These are phyloP conservation scores for Pseudogymnoascus sp. DNA, from an alignment of 2,329 filamentous ascomycete genomes.

Conservation along the genomic window DNA sequence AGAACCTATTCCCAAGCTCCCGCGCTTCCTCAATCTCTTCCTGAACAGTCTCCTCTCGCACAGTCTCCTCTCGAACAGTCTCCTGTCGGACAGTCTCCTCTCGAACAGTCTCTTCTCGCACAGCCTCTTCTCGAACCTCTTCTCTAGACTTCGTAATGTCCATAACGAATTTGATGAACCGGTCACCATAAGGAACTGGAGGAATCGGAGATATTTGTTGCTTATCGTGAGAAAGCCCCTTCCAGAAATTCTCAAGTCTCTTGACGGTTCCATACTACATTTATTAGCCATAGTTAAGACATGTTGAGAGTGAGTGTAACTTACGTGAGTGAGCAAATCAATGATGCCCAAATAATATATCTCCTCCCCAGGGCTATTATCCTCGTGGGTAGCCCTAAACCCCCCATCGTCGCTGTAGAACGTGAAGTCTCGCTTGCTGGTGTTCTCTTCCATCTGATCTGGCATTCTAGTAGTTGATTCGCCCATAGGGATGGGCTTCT, in stretches of 20 bases:
- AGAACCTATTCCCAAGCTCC: neutral
- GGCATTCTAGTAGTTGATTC: slow-evolving; percentile 80
- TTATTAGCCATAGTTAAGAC: slow-evolving; percentile 11
- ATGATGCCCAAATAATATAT: slow-evolving; percentile 98
- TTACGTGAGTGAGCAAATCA: slow-evolving; percentile 92
- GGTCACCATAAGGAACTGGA: slow-evolving; percentile 82
- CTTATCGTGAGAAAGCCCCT: slow-evolving; percentile 76
- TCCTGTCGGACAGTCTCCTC: neutral
- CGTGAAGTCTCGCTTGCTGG: slow-evolving; percentile 61
- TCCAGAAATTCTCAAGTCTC: slow-evolving; percentile 94
- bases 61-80: neutral
- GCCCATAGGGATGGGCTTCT: slow-evolving; percentile 89
- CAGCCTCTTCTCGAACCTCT: slow-evolving; percentile 41
- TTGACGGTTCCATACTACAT: slow-evolving; percentile 87
- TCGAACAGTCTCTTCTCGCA: neutral
- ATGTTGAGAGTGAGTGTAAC: slow-evolving; percentile 30
- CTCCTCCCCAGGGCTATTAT: slow-evolving; percentile 75
- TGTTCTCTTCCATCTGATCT: slow-evolving; percentile 71
- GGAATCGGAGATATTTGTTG: slow-evolving; percentile 88
- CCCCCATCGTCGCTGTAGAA: slow-evolving; percentile 95
- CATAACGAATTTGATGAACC: slow-evolving; percentile 87
- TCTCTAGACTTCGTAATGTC: slow-evolving; percentile 85
- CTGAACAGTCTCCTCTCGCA: neutral
- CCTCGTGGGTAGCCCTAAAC: slow-evolving; percentile 84
- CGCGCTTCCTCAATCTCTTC: neutral